phyloP scores from a whole-genome alignment of 1,139 yeast species.

The Diutina pseudorugosa region DNA sequence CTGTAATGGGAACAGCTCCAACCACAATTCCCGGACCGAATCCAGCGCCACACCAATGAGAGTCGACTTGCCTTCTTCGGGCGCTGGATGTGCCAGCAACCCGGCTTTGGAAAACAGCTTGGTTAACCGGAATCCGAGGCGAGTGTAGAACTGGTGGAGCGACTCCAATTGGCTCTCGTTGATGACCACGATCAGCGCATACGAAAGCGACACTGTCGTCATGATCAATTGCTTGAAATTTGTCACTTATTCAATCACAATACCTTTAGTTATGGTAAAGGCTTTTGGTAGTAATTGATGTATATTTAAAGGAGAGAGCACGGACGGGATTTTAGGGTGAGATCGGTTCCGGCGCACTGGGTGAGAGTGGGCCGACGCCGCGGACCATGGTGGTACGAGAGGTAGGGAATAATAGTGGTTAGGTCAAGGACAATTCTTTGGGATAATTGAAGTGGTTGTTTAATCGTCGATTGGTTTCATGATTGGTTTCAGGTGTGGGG shows the following conservation, averaged over 20 bases:
- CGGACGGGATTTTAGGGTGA: too few species aligned
- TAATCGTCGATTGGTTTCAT: too few species aligned
- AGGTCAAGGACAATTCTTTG: too few species aligned
- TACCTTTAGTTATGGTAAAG: too few species aligned
- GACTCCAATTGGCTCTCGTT: slow-evolving; percentile 32
- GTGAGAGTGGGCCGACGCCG: background rate
- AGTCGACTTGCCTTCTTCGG: slow-evolving; percentile 13
- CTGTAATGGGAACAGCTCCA: slow-evolving; percentile 54
- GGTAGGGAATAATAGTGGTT: too few species aligned
- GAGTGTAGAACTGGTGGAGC: slow-evolving; percentile 39
- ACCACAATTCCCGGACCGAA: slow-evolving; percentile 58
- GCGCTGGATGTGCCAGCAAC: too few species aligned
- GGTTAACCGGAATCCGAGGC: slow-evolving; percentile 46
- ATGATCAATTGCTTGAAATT: too few species aligned
- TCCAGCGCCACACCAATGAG: slow-evolving; percentile 49
- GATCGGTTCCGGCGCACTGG: background rate
- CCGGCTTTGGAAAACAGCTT: slow-evolving; percentile 37
- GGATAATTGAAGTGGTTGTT: too few species aligned
- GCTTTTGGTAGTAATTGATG: too few species aligned
- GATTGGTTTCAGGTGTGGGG: too few species aligned
- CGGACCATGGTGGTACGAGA: background rate
- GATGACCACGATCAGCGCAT: slow-evolving; percentile 49
- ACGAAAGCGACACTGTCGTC: slow-evolving; percentile 9
- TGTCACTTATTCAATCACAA: too few species aligned
- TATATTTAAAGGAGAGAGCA: too few species aligned